A percentile compares a stretch with the other conserved stretches of the same genome.
phyloP scores from a whole-genome alignment of 2,329 filamentous ascomycete species.

The Aureobasidium subglaciale region DNA sequence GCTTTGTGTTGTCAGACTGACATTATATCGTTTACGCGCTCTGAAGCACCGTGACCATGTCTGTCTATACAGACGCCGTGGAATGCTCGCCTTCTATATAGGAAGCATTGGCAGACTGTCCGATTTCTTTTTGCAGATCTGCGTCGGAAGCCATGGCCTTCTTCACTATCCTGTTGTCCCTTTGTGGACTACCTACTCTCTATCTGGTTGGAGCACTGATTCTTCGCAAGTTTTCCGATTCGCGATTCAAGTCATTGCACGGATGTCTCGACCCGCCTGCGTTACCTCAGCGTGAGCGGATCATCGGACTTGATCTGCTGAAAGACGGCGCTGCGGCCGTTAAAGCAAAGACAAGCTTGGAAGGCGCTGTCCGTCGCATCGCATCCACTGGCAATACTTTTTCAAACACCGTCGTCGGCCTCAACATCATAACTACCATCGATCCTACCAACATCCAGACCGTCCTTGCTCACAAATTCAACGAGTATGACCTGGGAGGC shows the following conservation, averaged over 20 bases:
- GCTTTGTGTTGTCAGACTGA: neutral
- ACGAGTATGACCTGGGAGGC: conserved; percentile 27
- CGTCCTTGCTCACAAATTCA: conserved; percentile 33
- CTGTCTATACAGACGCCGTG: neutral
- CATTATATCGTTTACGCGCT: neutral
- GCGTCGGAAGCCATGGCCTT: neutral
- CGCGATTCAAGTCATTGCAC: neutral
- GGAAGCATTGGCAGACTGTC: neutral
- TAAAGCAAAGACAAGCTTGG: neutral
- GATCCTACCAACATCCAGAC: conserved; percentile 39
- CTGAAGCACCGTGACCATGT: neutral
- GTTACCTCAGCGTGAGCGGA: neutral
- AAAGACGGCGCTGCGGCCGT: neutral
- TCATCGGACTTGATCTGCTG: neutral
- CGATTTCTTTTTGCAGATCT: neutral
- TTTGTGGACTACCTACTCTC: neutral
- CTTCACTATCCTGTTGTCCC: neutral
- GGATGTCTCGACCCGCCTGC: neutral
- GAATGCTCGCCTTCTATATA: neutral
- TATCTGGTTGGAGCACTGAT: neutral
- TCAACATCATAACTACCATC: conserved; percentile 7
- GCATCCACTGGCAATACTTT: neutral
- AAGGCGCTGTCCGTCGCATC: neutral
- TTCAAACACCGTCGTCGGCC: neutral
- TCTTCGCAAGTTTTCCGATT: neutral